Evolutionary conservation across 495 filamentous ascomycete species (phyloP).

Genomic region (Sordaria brevicollis): DNA sequence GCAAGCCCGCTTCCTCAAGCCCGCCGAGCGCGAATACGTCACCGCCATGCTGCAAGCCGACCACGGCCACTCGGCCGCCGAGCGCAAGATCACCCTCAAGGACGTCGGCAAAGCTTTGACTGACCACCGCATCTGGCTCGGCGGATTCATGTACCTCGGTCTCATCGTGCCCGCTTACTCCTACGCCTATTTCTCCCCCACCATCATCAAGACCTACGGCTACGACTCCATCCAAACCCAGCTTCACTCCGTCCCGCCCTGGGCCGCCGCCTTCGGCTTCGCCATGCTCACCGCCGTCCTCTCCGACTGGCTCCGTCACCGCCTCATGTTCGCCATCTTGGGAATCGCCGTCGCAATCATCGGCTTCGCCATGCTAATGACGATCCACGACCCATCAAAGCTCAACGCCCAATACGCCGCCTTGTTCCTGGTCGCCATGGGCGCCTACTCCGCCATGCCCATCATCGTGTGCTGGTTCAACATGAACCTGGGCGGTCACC

Average conservation of each 20-base stretch:
- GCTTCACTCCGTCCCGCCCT: constrained; percentile 74
- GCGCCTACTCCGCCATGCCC: constrained; percentile 63
- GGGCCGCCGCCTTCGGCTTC: constrained; percentile 67
- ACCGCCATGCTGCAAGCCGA: constrained; percentile 64
- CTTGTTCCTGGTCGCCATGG: constrained; percentile 60
- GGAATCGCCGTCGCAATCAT: constrained; percentile 54
- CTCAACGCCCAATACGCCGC: constrained; percentile 53
- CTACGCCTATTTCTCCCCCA: constrained; percentile 59
- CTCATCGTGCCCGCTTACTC: constrained; percentile 82
- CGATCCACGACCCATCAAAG: constrained; percentile 40
- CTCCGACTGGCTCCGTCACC: constrained; percentile 60
- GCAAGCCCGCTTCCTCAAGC: constrained; percentile 7
- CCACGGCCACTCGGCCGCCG: constrained; percentile 62
- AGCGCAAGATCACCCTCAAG: constrained; percentile 48
- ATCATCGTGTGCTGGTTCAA: constrained; percentile 88
- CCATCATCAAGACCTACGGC: constrained; percentile 59
- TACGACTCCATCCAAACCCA: constrained; percentile 66
- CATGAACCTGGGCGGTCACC: constrained; percentile 86
- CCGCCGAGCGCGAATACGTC: constrained; percentile 70
- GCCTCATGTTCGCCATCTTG: constrained; percentile 62
- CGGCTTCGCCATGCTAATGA: constrained; percentile 64
- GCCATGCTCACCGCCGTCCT: constrained; percentile 60
- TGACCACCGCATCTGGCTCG: constrained; percentile 59
- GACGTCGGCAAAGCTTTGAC: constrained; percentile 68
- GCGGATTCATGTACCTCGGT: constrained; percentile 83